phyloP scores from a whole-genome alignment of 345 rosid species.

The Dovyalis caffra region DNA sequence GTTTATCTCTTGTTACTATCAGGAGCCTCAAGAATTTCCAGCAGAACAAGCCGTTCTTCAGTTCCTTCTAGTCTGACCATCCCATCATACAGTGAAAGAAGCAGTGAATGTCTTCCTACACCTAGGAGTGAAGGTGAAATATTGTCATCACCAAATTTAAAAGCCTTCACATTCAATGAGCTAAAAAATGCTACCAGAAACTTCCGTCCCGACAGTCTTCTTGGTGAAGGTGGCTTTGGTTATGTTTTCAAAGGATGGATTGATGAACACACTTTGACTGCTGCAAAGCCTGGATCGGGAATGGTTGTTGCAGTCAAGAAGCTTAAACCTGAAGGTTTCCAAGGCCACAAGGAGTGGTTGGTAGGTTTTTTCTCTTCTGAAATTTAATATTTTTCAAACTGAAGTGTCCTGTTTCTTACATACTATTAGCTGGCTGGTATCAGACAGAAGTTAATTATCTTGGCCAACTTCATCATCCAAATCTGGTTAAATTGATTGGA shows the following conservation, averaged over 20 bases:
- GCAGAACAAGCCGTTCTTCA: constrained; percentile 72
- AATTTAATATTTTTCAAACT: background rate
- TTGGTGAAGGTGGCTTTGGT: constrained; percentile 98
- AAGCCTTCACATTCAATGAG: constrained; percentile 74
- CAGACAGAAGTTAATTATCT: constrained; percentile 98
- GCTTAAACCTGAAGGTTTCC: constrained; percentile 93
- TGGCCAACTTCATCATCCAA: constrained; percentile 90
- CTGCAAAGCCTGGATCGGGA: constrained; percentile 85
- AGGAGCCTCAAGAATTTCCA: constrained; percentile 59
- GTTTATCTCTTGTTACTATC: constrained; percentile 30
- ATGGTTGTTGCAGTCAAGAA: constrained; percentile 95
- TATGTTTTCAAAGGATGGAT: constrained; percentile 96
- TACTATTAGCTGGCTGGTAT: constrained; percentile 34
- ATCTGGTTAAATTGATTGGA: constrained; percentile 88
- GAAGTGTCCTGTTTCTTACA: background rate
- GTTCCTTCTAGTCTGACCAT: constrained; percentile 60
- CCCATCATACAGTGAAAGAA: constrained; percentile 54
- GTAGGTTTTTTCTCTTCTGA: constrained; percentile 35
- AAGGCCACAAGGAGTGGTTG: constrained; percentile 99
- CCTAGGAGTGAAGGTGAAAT: constrained; percentile 95
- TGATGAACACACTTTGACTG: constrained; percentile 61
- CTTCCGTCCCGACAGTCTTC: constrained; percentile 82
- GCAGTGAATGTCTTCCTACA: constrained; percentile 60
- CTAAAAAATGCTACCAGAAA: constrained; percentile 86
- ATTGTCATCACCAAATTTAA: constrained; percentile 78